Evolutionary conservation across 768 basidiomycete species (phyloP), one percentile per base, ranked within the genome.

Genomic region (Pisolithus sp.): DNA sequence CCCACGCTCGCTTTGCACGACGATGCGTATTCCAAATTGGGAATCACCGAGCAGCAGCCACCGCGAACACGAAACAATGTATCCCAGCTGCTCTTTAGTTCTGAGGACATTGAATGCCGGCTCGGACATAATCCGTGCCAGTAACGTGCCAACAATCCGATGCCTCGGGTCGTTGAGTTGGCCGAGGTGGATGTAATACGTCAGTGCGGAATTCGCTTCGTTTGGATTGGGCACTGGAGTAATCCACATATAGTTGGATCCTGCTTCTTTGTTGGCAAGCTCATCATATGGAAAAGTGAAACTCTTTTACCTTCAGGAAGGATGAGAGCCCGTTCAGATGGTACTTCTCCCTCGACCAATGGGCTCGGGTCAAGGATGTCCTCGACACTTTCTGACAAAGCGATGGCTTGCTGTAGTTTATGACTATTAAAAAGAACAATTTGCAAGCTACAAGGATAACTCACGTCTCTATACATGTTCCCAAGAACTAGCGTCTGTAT

Each of bases 31-130:
- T 7, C 93, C 93, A 55, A 80, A 77, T 54, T 86, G 80, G 42
- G 80, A 83, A 2, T 79, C 73, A n/a, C 88, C 86, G 39, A 77
- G 63, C 40, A 86, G 66, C 9, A 73, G 64, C 79, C 79, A 82
- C 28, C 70, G 63, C 1, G 74, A 73, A 56, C 80, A 83, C 8
- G 75, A 79, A 34, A 96, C 94, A 40, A 96, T 77, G 66, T 99
- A 99, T 5, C 96, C 96, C 1, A 99, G 77, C 67, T 99, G 96
- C 63, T 98, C 92, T 64, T 91, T 85, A 4, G 94, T 97, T 26
- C 96, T 85, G 28, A 99, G 78, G 21, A 84, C 73, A 63, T 95
- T 85, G 70, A 98, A 99, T 9, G 88, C 80, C 1, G 94, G 95
- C 60, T 99, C 96, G n/a, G 78, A 74, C 36, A 94, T 75, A 51